phyloP scores from a whole-genome alignment of 139 green algal species.

The Haematococcus sp. region DNA sequence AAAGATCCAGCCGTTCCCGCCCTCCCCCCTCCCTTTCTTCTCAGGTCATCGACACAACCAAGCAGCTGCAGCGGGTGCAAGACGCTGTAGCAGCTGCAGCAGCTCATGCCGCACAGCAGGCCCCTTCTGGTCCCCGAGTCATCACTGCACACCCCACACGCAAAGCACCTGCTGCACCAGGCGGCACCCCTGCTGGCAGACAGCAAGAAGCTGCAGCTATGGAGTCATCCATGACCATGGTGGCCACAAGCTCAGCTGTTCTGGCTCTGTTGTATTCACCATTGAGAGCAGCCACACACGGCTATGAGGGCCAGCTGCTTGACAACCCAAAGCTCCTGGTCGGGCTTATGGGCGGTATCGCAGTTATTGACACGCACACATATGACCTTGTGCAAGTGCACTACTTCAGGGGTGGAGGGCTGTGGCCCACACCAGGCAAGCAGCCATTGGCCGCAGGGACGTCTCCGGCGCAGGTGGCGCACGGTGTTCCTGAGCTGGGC shows the following conservation, averaged over 20 bases:
- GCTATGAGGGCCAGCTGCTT: background rate
- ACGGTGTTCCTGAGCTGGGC: background rate
- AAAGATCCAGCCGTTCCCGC: background rate
- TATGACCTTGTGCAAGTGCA: slow-evolving; percentile 25
- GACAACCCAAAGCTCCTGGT: slow-evolving; percentile 13
- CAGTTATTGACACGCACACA: slow-evolving; percentile 18
- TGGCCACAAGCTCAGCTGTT: background rate
- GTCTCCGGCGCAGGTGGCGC: background rate
- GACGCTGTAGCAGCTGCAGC: slow-evolving; percentile 8
- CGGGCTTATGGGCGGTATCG: slow-evolving; percentile 8
- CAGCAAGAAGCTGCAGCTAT: background rate
- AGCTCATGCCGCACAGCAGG: background rate
- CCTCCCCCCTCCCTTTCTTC: background rate
- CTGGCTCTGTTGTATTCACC: slow-evolving; percentile 8
- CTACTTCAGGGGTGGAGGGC: slow-evolving; percentile 8
- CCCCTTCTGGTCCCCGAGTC: slow-evolving; percentile 16
- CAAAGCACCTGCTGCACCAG: slow-evolving; percentile 26
- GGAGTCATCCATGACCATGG: background rate
- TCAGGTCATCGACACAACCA: slow-evolving; percentile 23
- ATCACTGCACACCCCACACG: slow-evolving; percentile 24
- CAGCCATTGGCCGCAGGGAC: background rate
- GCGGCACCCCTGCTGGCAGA: background rate
- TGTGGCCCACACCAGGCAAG: too few species aligned
- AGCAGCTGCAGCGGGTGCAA: slow-evolving; percentile 13
- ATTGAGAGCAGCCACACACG: background rate